These are phyloP conservation scores for Lumnitzera racemosa DNA, from an alignment of 345 rosid species.

Conservation along the genomic window DNA sequence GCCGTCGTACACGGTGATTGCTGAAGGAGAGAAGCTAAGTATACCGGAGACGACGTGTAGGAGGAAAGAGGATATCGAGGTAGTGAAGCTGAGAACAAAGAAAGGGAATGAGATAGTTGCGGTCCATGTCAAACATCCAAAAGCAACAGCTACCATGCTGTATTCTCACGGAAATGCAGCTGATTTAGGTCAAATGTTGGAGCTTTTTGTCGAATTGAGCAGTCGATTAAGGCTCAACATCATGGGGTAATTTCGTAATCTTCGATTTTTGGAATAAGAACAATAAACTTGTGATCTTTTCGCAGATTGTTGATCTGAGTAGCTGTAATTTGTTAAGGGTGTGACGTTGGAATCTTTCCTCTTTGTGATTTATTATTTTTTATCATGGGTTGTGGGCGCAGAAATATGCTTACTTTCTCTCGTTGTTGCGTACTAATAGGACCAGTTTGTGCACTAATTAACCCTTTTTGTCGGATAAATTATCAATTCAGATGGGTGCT, in stretches of 20 bases:
- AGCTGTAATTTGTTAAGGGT: too few species aligned
- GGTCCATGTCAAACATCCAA: slow-evolving; percentile 62
- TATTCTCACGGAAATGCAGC: slow-evolving; percentile 99
- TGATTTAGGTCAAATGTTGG: slow-evolving; percentile 90
- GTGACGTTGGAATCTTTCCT: too few species aligned
- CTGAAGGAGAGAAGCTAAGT: slow-evolving; percentile 24
- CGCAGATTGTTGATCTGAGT: neutral
- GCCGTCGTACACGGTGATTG: slow-evolving; percentile 57
- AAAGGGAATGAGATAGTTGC: slow-evolving; percentile 78
- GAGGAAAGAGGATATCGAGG: slow-evolving; percentile 61
- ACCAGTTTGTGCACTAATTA: too few species aligned
- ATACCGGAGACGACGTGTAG: slow-evolving; percentile 26
- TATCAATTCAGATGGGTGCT: too few species aligned
- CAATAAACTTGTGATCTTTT: neutral
- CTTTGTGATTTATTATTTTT: too few species aligned
- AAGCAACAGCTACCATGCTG: slow-evolving; percentile 61
- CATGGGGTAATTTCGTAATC: slow-evolving; percentile 57
- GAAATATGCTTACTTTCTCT: too few species aligned
- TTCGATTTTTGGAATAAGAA: neutral
- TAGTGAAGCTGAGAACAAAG: slow-evolving; percentile 69
- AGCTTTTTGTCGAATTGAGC: slow-evolving; percentile 80
- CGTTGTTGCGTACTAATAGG: too few species aligned
- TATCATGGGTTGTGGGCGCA: too few species aligned
- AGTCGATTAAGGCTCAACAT: slow-evolving; percentile 79
- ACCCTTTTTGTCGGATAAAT: too few species aligned